Evolutionary conservation across 2,329 filamentous ascomycete genomes (phyloP).

Genomic region (Apiospora arundinis): DNA sequence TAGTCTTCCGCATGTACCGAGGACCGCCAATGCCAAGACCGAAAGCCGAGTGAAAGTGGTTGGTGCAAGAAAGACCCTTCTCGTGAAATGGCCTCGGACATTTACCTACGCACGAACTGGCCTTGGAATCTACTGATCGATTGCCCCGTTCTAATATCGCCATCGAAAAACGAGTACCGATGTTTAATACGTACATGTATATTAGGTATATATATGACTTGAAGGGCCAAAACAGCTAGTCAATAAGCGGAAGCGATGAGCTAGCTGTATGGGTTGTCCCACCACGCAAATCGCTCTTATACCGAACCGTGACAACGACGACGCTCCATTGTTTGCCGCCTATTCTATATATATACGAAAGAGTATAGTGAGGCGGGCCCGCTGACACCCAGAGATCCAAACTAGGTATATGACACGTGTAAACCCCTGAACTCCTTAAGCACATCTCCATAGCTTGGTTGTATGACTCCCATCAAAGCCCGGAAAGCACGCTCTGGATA

Average conservation of each 20-base stretch:
- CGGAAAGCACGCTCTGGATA: conserved; percentile 81
- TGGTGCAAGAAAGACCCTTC: neutral
- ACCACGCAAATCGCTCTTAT: neutral
- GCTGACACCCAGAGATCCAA: neutral
- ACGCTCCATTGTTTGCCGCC: neutral
- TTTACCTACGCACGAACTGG: neutral
- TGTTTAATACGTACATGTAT: neutral
- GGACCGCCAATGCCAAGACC: conserved; percentile 1
- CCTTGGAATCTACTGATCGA: no score
- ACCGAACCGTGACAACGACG: neutral
- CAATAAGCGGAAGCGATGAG: neutral
- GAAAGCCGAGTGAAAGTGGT: neutral
- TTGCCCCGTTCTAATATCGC: neutral
- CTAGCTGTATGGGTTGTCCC: neutral
- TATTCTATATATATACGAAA: neutral
- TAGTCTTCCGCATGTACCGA: neutral
- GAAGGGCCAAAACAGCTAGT: neutral
- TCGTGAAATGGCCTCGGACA: conserved; percentile 1
- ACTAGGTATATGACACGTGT: conserved; percentile 3
- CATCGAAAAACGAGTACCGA: neutral
- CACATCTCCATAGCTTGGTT: neutral
- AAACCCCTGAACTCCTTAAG: neutral
- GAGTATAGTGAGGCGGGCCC: neutral
- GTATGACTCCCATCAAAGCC: conserved; percentile 48
- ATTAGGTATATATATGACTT: no score